phyloP scores from a whole-genome alignment of 1,284 basidiomycete genomes.

The Fomitopsis schrenkii region DNA sequence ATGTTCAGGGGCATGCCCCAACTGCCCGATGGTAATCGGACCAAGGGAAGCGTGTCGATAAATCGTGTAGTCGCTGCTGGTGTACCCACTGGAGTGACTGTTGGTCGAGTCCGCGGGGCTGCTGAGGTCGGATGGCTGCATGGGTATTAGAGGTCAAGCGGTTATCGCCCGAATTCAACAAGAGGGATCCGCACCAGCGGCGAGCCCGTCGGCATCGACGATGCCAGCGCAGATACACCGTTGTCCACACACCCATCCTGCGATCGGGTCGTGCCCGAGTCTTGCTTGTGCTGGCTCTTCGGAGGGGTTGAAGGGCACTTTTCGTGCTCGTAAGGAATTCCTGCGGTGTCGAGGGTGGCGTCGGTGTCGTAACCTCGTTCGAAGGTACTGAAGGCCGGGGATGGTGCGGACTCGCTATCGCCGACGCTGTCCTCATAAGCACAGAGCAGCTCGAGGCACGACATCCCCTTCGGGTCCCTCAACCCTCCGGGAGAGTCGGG shows the following conservation, averaged over 20 bases:
- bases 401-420: conserved; percentile 14
- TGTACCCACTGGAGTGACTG: conserved; percentile 13
- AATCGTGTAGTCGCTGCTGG: neutral
- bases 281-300: conserved; percentile 4
- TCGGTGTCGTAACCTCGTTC: conserved; percentile 8
- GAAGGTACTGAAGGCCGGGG: conserved; percentile 11
- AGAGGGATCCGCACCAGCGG: conserved; percentile 11
- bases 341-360: conserved; percentile 19
- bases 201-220: conserved; percentile 10
- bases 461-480: too few species aligned
- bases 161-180: conserved; percentile 17
- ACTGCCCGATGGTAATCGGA: neutral
- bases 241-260: conserved; percentile 1
- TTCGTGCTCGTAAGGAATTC: conserved; percentile 14
- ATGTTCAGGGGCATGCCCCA: conserved; percentile 23
- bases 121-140: conserved; percentile 4
- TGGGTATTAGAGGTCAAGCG: conserved; percentile 9
- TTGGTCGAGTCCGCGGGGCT: conserved; percentile 16
- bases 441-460: too few species aligned
- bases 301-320: conserved; percentile 5
- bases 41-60: too few species aligned
- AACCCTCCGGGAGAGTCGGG: too few species aligned
- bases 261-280: conserved; percentile 7
- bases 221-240: conserved; percentile 4
- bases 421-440: neutral